Base-by-base conservation (phyloP, 345 rosid genomes). In the Mallotus nudiflorus region DNA sequence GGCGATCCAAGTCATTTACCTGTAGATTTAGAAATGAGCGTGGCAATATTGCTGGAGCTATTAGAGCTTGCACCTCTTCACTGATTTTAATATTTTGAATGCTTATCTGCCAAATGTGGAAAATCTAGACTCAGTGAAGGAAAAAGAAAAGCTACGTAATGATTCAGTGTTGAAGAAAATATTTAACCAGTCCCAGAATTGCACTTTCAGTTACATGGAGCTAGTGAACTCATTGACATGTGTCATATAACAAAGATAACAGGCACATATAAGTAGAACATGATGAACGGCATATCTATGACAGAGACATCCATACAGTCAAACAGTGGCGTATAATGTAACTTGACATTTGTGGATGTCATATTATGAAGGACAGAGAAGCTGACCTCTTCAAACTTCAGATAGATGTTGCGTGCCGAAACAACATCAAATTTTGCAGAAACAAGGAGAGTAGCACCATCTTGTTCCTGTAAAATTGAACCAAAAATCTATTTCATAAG, bases 311-410 rank as follows among this genome's bases (percentile, higher is more conserved):
- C 1, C 28, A 14, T 64, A 37, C 39, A 4, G 29, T 48, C 62
- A 69, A 58, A 72, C n/a, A 11, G 58, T 62, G 45, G 39, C 52
- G 61, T 49, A 19, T 28, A n/a, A 45, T 49, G 57, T 42, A 37
- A 29, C 74, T 62, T 15, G 31, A 52, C 45, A 0, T 20, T 66
- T 73, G 62, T 55, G 60, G 31, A 59, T 68, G 61, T 65, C 65
- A 29, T 63, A 46, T 29, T 25, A 73, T 24, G 9, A 31, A 69
- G 78, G 76, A 67, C 35, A 62, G 60, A 33, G 67, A 28, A 83
- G 66, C 91, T 78, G 78, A 93, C 98, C 97, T 93, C 90, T 85
- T 88, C 94, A 73, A 93, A 91, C 80, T 84, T 87, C 77, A 93
- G 96, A 77, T 88, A 88, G 73, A 93, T 83, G 81, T 88, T 93